Evolutionary conservation across 495 filamentous ascomycete genomes (phyloP), one percentile per base, ranked within the genome.

Genomic region (Penicillium paxilli): DNA sequence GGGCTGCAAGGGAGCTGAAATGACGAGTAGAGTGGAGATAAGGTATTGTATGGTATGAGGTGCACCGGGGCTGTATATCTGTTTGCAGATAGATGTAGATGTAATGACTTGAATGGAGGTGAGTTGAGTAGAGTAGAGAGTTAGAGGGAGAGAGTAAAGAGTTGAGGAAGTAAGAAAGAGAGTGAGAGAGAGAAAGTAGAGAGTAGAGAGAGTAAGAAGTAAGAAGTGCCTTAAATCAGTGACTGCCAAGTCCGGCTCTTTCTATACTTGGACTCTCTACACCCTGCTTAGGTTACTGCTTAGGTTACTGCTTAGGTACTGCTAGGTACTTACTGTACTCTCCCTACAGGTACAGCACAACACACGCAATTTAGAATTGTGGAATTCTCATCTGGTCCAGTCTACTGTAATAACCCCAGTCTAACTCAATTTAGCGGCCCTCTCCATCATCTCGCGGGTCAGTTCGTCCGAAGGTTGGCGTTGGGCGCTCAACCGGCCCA

Each of bases 401-500:
- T 32, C 30, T 32, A 32, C n/a, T n/a, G n/a, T n/a, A 32, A 10
- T 32, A 32, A 10, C n/a, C 23, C 40, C 40, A 26, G 23, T 21
- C 61, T 60, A 71, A 58, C 66, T 73, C 42, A 86, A 73, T 72
- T 83, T 85, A 30, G 72, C 68, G 4, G 80, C 82, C 62, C 73
- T 76, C 64, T 79, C 75, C 65, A 85, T 68, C 40, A 79, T 80
- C 58, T 84, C 84, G 44, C 72, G 74, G n/a, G 80, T 81, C 44
- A 87, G 65, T 57, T 80, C 73, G 46, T 82, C 78, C 23, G 61
- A 63, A 5, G 57, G 20, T 28, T 52, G 61, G 58, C 70, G 79
- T 59, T 73, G 80, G 59, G 82, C 58, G 80, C 80, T 45, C 57
- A 95, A 64, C 59, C 80, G 66, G 14, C 91, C 90, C 60, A 83